phyloP scores from a whole-genome alignment of 2,329 filamentous ascomycete genomes.

The Ascochyta viciae-villosae region DNA sequence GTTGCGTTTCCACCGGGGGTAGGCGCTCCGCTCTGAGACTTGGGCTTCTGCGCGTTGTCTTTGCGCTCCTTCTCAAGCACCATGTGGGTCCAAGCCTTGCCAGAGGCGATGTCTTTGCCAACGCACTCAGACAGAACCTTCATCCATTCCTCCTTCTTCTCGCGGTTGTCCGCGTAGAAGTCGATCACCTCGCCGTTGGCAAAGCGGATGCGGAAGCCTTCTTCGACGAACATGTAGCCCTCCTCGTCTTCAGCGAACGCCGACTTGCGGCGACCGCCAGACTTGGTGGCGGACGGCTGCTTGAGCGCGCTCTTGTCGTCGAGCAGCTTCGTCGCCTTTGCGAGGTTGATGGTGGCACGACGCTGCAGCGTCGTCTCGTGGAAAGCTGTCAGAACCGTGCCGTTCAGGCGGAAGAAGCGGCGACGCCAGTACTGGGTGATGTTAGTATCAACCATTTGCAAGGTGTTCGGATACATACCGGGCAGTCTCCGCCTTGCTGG shows the following conservation, averaged over 20 bases:
- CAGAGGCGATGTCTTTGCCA: conserved; percentile 60
- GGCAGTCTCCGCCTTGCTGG: conserved; percentile 97
- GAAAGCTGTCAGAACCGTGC: conserved; percentile 90
- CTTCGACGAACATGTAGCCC: conserved; percentile 99
- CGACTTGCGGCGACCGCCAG: conserved; percentile 83
- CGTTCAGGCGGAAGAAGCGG: conserved; percentile 93
- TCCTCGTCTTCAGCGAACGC: conserved; percentile 98
- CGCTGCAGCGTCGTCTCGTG: conserved; percentile 96
- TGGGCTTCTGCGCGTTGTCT: conserved; percentile 34
- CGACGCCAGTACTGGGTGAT: conserved; percentile 86
- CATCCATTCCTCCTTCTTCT: conserved; percentile 96
- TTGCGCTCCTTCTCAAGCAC: conserved; percentile 59
- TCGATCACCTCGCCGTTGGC: conserved; percentile 98
- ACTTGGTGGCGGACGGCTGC: conserved; percentile 77
- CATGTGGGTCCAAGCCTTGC: conserved; percentile 68
- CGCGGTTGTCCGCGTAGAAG: conserved; percentile 91
- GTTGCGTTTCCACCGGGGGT: conserved; percentile 21
- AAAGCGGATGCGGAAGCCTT: conserved; percentile 98
- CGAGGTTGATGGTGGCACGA: conserved; percentile 93
- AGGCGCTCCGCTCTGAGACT: conserved; percentile 32
- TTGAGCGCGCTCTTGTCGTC: conserved; percentile 86
- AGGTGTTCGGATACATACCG: conserved; percentile 68
- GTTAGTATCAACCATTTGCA: conserved; percentile 17
- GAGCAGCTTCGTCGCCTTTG: conserved; percentile 90
- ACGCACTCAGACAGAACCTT: conserved; percentile 77